A percentile compares a stretch with the other conserved stretches of the same genome.
These are phyloP conservation scores for Trametes cingulata DNA, from an alignment of 768 basidiomycete genomes.

Conservation along the genomic window DNA sequence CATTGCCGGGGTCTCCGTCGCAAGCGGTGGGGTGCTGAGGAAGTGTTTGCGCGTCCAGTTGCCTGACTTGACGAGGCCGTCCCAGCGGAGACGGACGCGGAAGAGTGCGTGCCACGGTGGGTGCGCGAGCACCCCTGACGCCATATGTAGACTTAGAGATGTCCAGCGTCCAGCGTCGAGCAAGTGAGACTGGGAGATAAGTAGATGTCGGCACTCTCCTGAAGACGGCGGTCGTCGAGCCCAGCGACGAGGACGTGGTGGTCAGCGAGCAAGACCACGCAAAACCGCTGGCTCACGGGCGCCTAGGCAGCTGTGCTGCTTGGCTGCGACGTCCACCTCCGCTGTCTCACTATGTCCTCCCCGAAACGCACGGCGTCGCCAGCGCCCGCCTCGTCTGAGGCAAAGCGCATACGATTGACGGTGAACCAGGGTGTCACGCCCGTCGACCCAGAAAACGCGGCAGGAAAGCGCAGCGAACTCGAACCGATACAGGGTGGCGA, in stretches of 20 bases:
- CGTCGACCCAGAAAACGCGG: conserved; percentile 77
- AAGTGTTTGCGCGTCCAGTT: conserved; percentile 22
- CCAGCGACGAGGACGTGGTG: neutral
- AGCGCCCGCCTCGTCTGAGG: conserved; percentile 33
- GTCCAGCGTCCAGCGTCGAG: neutral
- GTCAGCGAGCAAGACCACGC: neutral
- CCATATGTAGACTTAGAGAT: conserved; percentile 18
- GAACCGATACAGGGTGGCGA: conserved; percentile 81
- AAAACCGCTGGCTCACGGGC: neutral
- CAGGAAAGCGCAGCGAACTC: conserved; percentile 85
- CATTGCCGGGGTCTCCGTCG: conserved; percentile 37
- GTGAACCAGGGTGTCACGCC: conserved; percentile 64
- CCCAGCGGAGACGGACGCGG: conserved; percentile 20
- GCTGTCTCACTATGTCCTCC: conserved; percentile 29
- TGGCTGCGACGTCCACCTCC: conserved; percentile 7
- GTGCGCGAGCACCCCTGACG: conserved; percentile 26
- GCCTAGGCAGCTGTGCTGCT: neutral
- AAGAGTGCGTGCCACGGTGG: conserved; percentile 19
- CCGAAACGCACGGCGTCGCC: conserved; percentile 42
- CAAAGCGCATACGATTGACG: conserved; percentile 38
- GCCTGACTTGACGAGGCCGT: conserved; percentile 4
- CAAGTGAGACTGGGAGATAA: too few species aligned
- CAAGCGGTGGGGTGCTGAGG: conserved; percentile 23
- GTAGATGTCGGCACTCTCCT: neutral
- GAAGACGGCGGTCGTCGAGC: neutral